phyloP scores from a whole-genome alignment of 352 stramenopile genomes.

The Phytopythium delawarense region DNA sequence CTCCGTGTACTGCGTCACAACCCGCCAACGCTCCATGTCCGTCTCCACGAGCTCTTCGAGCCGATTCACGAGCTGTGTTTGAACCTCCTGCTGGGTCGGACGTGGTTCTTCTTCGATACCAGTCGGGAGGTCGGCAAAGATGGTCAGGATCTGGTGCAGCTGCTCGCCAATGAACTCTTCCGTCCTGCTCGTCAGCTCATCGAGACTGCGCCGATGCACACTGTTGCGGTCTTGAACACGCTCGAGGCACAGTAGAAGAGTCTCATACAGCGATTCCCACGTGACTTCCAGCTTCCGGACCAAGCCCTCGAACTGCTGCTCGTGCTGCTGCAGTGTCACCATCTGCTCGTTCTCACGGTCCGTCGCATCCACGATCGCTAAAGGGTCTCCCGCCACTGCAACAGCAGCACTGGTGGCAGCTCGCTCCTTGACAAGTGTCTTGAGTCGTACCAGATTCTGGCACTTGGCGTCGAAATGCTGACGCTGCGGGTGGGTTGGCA shows the following conservation, averaged over 20 bases:
- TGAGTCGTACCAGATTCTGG: constrained; percentile 42
- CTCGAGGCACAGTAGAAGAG: constrained; percentile 46
- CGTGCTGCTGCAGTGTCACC: constrained; percentile 1
- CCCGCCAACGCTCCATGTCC: constrained; percentile 38
- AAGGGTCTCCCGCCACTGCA: neutral
- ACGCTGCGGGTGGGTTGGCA: constrained; percentile 43
- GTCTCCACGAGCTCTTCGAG: constrained; percentile 50
- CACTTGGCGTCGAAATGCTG: constrained; percentile 49
- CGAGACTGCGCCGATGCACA: constrained; percentile 56
- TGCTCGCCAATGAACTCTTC: constrained; percentile 37
- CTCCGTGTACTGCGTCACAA: constrained; percentile 28
- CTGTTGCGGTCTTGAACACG: constrained; percentile 57
- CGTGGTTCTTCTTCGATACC: constrained; percentile 14
- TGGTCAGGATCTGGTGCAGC: constrained; percentile 27
- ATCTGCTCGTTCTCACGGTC: too few species aligned
- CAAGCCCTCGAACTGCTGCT: constrained; percentile 13
- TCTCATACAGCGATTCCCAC: constrained; percentile 67
- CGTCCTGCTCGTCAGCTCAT: constrained; percentile 40
- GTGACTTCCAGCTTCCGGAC: constrained; percentile 48
- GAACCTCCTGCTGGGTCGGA: constrained; percentile 1
- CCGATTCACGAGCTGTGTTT: constrained; percentile 22
- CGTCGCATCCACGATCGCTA: neutral
- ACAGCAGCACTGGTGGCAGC: neutral
- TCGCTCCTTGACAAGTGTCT: constrained; percentile 30
- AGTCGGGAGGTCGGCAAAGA: constrained; percentile 34